A percentile compares a stretch with the other conserved stretches of the same genome.
These are phyloP conservation scores for Phytophthora crassamura DNA, from an alignment of 352 stramenopile genomes.

Conservation along the genomic window DNA sequence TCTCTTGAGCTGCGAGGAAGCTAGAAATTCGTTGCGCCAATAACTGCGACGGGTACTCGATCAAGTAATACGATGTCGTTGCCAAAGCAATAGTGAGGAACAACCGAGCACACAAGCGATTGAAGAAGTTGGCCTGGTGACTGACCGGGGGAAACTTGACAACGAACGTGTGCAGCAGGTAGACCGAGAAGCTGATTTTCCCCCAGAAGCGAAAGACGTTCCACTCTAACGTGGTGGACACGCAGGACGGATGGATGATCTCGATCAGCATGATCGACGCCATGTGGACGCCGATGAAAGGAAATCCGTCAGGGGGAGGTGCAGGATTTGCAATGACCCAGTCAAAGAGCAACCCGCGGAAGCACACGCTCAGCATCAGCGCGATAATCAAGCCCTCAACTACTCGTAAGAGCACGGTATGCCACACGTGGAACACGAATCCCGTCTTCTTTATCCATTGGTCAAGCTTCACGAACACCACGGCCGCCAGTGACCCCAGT, in stretches of 20 bases:
- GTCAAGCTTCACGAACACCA: constrained; percentile 21
- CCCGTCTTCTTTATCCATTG: background rate
- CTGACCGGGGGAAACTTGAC: constrained; percentile 4
- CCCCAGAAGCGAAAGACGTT: constrained; percentile 26
- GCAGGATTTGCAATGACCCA: too few species aligned
- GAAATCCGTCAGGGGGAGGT: too few species aligned
- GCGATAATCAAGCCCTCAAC: constrained; percentile 13
- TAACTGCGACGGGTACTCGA: constrained; percentile 46
- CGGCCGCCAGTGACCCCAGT: background rate
- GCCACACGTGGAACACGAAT: constrained; percentile 8
- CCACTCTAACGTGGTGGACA: constrained; percentile 34
- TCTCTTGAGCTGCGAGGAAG: background rate
- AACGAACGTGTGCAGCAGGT: constrained; percentile 46
- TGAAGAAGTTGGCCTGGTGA: constrained; percentile 6
- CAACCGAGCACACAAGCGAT: constrained; percentile 33
- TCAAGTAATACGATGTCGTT: constrained; percentile 28
- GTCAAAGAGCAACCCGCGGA: background rate
- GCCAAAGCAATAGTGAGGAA: constrained; percentile 23
- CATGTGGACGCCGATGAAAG: constrained; percentile 25
- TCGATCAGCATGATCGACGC: constrained; percentile 30
- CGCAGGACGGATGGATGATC: constrained; percentile 23
- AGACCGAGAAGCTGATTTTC: constrained; percentile 44
- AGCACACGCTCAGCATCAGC: background rate
- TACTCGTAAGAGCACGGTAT: constrained; percentile 2
- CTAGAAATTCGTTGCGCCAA: constrained; percentile 27